These are phyloP conservation scores for Nigrospora sphaerica DNA, from an alignment of 2,329 filamentous ascomycete species.

Conservation along the genomic window DNA sequence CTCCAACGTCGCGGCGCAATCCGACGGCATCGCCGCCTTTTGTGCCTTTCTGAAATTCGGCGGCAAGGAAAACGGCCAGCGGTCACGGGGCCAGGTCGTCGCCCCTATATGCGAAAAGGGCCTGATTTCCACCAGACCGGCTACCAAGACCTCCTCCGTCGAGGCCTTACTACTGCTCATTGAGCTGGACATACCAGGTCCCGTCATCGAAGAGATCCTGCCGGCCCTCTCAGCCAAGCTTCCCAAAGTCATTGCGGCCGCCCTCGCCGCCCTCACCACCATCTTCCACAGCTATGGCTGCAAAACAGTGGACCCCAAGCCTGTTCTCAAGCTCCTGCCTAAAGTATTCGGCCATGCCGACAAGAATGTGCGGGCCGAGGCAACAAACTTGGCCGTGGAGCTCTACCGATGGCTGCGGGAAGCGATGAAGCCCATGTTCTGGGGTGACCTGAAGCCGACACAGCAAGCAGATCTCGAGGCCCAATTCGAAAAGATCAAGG, in stretches of 20 bases:
- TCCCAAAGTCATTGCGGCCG: slow-evolving; percentile 26
- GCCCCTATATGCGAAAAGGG: slow-evolving; percentile 85
- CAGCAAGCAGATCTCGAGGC: slow-evolving; percentile 93
- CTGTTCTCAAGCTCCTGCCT: slow-evolving; percentile 77
- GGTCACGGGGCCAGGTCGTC: slow-evolving; percentile 71
- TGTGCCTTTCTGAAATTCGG: slow-evolving; percentile 91
- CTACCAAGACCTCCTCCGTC: slow-evolving; percentile 77
- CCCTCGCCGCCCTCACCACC: slow-evolving; percentile 57
- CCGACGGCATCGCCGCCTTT: slow-evolving; percentile 81
- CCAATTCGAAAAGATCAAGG: slow-evolving; percentile 87
- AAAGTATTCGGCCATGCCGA: slow-evolving; percentile 94
- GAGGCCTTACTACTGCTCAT: slow-evolving; percentile 85
- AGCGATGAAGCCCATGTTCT: slow-evolving; percentile 97
- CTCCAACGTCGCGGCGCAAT: slow-evolving; percentile 93
- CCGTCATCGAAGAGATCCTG: slow-evolving; percentile 84
- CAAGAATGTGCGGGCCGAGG: slow-evolving; percentile 94
- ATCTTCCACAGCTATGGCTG: slow-evolving; percentile 94
- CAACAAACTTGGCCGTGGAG: slow-evolving; percentile 84
- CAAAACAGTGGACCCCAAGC: slow-evolving; percentile 89
- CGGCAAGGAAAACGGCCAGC: slow-evolving; percentile 68
- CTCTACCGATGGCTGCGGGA: slow-evolving; percentile 96
- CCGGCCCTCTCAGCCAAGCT: slow-evolving; percentile 35
- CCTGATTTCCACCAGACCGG: slow-evolving; percentile 77
- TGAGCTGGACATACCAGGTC: slow-evolving; percentile 78
- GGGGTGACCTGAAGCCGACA: slow-evolving; percentile 89